These are phyloP conservation scores for Hydrangea macrophylla DNA, from an alignment of 148 eudicot species.

Conservation along the genomic window DNA sequence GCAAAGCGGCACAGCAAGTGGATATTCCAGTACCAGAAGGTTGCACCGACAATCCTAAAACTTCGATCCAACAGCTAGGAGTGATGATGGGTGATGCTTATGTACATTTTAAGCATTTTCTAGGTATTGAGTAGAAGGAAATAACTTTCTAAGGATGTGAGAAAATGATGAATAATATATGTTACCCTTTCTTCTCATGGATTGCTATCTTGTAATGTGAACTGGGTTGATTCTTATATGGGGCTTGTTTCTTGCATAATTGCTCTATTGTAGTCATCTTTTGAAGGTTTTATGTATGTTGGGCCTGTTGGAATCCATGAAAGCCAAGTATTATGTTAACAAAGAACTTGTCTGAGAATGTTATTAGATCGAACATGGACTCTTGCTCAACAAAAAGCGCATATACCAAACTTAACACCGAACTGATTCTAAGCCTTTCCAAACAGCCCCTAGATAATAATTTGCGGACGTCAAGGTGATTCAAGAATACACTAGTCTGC, in stretches of 20 bases:
- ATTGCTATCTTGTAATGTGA: background rate
- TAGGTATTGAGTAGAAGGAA: background rate
- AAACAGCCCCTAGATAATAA: too few species aligned
- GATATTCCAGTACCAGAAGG: slow-evolving; percentile 69
- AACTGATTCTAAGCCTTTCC: too few species aligned
- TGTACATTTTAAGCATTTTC: slow-evolving; percentile 45
- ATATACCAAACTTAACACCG: too few species aligned
- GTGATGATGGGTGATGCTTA: slow-evolving; percentile 78
- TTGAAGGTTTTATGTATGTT: too few species aligned
- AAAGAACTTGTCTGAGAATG: too few species aligned
- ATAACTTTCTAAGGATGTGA: background rate
- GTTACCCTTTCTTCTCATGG: background rate
- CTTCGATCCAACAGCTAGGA: slow-evolving; percentile 82
- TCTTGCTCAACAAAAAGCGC: too few species aligned
- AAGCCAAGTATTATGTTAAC: too few species aligned
- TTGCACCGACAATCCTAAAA: slow-evolving; percentile 65
- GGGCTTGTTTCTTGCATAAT: background rate
- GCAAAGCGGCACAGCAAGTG: slow-evolving; percentile 78
- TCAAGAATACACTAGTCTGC: too few species aligned
- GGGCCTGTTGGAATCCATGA: too few species aligned
- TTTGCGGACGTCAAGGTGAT: too few species aligned
- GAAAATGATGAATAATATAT: background rate
- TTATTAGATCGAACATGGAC: too few species aligned
- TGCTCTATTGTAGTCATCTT: too few species aligned
- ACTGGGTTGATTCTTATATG: background rate